Evolutionary conservation across 345 rosid species (phyloP).

Genomic region (Mangifera indica): DNA sequence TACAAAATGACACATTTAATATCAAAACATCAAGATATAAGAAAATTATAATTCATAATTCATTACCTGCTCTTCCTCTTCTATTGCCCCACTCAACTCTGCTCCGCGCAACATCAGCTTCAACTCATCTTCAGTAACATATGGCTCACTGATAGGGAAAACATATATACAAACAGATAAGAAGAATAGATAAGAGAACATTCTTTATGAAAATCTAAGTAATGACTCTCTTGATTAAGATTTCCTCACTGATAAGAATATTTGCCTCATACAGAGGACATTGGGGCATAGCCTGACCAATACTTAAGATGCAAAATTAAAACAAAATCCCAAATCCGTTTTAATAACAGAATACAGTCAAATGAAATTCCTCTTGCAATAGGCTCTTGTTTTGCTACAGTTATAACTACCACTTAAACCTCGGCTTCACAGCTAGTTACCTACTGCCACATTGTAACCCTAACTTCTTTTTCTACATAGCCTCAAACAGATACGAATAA

Average conservation of each 20-base stretch:
- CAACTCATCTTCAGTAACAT: conserved; percentile 96
- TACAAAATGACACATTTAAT: neutral
- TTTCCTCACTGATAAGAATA: no score
- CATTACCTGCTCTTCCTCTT: conserved; percentile 97
- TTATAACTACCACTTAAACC: neutral
- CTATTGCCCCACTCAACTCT: conserved; percentile 97
- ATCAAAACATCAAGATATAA: neutral
- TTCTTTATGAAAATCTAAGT: neutral
- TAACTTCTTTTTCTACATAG: neutral
- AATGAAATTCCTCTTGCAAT: neutral
- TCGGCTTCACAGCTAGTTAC: neutral
- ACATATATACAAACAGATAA: neutral
- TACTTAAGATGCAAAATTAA: neutral
- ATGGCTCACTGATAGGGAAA: conserved; percentile 63
- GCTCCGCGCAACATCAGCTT: conserved; percentile 97
- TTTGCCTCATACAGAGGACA: neutral
- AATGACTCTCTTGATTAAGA: neutral
- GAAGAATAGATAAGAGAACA: conserved; percentile 2
- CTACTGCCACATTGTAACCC: neutral
- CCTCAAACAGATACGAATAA: neutral
- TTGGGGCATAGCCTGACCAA: neutral
- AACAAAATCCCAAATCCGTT: neutral
- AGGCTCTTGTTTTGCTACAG: no score
- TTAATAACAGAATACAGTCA: neutral
- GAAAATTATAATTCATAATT: neutral